Base-by-base conservation (phyloP, 495 filamentous ascomycete species). In the Sphaerosporella brunnea region DNA sequence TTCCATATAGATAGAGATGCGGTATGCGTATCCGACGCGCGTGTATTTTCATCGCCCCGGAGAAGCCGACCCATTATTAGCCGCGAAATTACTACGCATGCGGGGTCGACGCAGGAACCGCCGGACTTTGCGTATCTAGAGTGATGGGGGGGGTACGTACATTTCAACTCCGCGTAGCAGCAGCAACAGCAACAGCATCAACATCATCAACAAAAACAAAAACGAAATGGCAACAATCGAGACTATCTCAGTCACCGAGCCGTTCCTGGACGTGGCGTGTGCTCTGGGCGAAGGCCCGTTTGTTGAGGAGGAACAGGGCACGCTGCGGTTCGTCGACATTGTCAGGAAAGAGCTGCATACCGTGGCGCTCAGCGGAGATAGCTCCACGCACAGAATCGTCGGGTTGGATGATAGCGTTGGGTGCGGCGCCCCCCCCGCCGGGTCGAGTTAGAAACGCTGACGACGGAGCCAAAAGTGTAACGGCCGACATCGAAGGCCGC, bases 291-390 rank as follows among this genome's bases (percentile, higher is more conserved):
- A 94, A 66, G 88, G 77, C 1, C 87, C 87, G 11, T 85, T 73
- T 66, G 82, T 80, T 64, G 82, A 90, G 56, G 60, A 68, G 23
- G 63, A 64, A 19, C 77, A 70, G 34, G 72, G 84, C 53, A 74
- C 73, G 50, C 73, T 93, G 32, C 82, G 87, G 52, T 93, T 90
- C 63, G 76, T 93, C 50, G 87, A 96, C 66, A 90, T 93, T 64
- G 82, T 77, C 63, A 73, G 82, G 51, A 69, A 80, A 59, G 74
- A 78, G 51, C 60, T 93, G 34, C 85, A 92, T 65, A 66, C 67
- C 25, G 68, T 94, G 48, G 73, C 84, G 57, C 66, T 90, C n/a
- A 65, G 60, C 26, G 63, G 72, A 48, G 80, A 78, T 3, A 72
- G 78, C 18, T 64, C 63, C 11, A 78, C 80, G 34, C 67, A 87